These are phyloP conservation scores for Colletotrichum sp. DNA, from an alignment of 2,329 filamentous ascomycete genomes.

Conservation along the genomic window DNA sequence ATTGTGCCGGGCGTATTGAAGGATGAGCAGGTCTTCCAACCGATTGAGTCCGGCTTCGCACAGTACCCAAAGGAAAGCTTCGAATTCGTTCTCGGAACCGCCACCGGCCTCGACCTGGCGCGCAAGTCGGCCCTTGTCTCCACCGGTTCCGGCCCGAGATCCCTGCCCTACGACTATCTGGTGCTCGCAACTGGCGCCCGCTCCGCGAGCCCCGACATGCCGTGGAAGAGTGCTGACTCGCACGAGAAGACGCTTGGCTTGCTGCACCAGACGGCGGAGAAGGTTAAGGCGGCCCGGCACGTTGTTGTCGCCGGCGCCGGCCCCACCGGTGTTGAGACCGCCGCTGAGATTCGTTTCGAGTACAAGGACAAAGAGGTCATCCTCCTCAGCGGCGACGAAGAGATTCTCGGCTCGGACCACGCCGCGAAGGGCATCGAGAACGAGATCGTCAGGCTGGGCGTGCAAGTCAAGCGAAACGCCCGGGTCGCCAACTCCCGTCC, in stretches of 20 bases:
- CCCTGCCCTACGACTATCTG: conserved; percentile 55
- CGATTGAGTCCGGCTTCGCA: conserved; percentile 52
- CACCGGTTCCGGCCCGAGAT: conserved; percentile 28
- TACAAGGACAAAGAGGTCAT: conserved; percentile 55
- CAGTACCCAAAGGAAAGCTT: conserved; percentile 53
- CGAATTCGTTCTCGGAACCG: conserved; percentile 57
- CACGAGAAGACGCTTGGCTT: conserved; percentile 46
- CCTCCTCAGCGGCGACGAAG: conserved; percentile 45
- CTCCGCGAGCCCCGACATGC: conserved; percentile 40
- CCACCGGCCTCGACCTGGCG: conserved; percentile 41
- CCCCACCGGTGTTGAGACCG: conserved; percentile 59
- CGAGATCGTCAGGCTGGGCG: conserved; percentile 58
- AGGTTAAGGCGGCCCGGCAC: conserved; percentile 49
- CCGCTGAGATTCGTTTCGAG: conserved; percentile 58
- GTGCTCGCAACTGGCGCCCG: conserved; percentile 61
- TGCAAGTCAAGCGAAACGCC: conserved; percentile 48
- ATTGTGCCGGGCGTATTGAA: conserved; percentile 54
- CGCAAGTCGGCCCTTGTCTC: conserved; percentile 47
- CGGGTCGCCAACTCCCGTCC: conserved; percentile 40
- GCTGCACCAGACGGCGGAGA: conserved; percentile 44
- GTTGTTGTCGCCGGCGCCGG: conserved; percentile 63
- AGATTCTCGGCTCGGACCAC: conserved; percentile 49
- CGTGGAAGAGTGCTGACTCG: conserved; percentile 56
- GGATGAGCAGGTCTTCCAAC: conserved; percentile 53
- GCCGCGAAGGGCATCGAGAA: conserved; percentile 43